phyloP scores from a whole-genome alignment of 139 green algal genomes.

The Pseudopediastrum boryanum region DNA sequence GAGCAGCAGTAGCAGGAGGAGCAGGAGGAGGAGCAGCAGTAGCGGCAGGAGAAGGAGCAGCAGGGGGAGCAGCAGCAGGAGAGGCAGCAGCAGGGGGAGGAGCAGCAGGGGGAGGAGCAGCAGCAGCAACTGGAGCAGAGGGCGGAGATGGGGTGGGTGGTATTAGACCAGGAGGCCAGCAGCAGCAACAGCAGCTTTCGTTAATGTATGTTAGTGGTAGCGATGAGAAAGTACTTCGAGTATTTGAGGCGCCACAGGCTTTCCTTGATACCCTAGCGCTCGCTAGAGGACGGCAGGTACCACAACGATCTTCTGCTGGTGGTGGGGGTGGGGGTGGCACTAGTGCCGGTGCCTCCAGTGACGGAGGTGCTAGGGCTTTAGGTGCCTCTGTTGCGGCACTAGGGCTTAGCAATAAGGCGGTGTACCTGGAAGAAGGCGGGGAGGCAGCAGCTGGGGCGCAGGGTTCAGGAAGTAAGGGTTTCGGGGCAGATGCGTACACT shows the following conservation, averaged over 20 bases:
- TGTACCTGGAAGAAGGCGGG: constrained; percentile 54
- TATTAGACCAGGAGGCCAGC: no score
- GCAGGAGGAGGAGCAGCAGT: background rate
- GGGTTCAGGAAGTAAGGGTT: constrained; percentile 1
- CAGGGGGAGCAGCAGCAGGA: constrained; percentile 3
- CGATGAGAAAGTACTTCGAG: constrained; percentile 96
- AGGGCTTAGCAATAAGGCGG: constrained; percentile 93
- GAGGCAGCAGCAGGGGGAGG: no score
- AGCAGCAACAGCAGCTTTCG: no score
- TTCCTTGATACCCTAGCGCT: constrained; percentile 59
- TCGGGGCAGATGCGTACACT: constrained; percentile 53
- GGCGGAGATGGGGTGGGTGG: no score
- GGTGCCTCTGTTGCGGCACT: constrained; percentile 85
- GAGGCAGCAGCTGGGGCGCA: background rate
- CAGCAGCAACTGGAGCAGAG: no score
- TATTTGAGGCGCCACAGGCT: constrained; percentile 84
- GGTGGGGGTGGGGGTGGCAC: constrained; percentile 5
- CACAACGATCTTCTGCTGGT: constrained; percentile 1
- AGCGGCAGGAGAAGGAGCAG: background rate
- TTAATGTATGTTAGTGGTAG: constrained; percentile 76
- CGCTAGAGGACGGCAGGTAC: constrained; percentile 25
- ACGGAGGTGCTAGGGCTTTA: constrained; percentile 42
- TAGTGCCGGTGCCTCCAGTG: background rate
- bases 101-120: no score
- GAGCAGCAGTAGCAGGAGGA: constrained; percentile 30